Base-by-base conservation (phyloP, 2,329 filamentous ascomycete species). In the Fusarium zealandicum region DNA sequence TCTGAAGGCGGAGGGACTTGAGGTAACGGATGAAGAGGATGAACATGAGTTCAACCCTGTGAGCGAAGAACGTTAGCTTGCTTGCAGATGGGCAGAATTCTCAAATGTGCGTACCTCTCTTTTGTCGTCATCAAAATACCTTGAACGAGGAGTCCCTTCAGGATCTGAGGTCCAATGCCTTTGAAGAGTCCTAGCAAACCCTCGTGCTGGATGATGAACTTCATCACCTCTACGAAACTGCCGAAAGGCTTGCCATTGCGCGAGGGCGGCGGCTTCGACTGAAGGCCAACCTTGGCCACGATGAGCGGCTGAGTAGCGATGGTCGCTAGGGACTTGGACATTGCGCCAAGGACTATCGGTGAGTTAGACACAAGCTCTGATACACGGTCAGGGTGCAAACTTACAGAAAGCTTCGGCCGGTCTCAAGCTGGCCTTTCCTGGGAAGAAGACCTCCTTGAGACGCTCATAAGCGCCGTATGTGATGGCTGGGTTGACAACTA, bases 51-150 rank as follows among this genome's bases (percentile, higher is more conserved):
- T 98, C 95, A 75, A 98, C 90, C 64, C 90, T 92, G 54, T 17
- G 11, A 27, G 7, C 8, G 33, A 25, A 54, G 44, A 71, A 52
- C 68, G 66, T 53, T 39, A 33, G 20, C 28, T 16, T 35, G n/a
- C 6, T 6, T 31, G 28, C 5, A 30, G 3, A 17, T 7, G 22
- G 22, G 14, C 3, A 6, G 17, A 28, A 11, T 12, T 5, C 7
- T 35, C 12, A 10, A 4, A 28, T 2, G 41, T 4, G 69, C 80
- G 64, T 81, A 92, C 90, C 92, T 85, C 77, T 99, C 95, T 78
- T 99, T 99, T 40, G 92, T 95, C 92, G 97, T 99, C 95, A 99
- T 99, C 32, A 99, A 80, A 50, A 99, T 86, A 42, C 95, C 95
- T 71, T 99, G 95, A 3, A 99, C 95, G 41, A 99, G 73, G 45